phyloP scores from a whole-genome alignment of 768 basidiomycete genomes.

The Russula sp. region DNA sequence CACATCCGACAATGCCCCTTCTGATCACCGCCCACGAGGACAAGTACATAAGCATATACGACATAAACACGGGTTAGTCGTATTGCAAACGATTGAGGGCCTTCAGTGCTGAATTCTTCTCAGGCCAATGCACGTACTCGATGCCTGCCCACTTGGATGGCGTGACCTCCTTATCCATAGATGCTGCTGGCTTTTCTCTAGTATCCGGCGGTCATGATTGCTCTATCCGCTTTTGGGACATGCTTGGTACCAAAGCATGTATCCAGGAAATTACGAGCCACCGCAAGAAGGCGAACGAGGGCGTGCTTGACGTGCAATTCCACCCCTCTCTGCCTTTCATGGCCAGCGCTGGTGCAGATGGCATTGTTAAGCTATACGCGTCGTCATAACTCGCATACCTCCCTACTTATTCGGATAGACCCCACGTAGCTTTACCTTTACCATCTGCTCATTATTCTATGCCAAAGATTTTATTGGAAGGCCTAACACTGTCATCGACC shows the following conservation, averaged over 20 bases:
- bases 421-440: constrained; percentile 4
- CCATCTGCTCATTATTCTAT: constrained; percentile 16
- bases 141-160: constrained; percentile 89
- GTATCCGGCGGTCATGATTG: constrained; percentile 92
- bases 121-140: constrained; percentile 82
- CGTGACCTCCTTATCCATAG: constrained; percentile 85
- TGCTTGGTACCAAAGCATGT: constrained; percentile 71
- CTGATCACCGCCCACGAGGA: constrained; percentile 92
- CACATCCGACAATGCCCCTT: constrained; percentile 85
- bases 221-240: constrained; percentile 91
- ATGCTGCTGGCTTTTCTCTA: constrained; percentile 78
- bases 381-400: constrained; percentile 49
- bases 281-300: constrained; percentile 84
- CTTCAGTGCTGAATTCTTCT: constrained; percentile 1
- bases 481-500: not conserved
- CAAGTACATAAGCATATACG: constrained; percentile 86
- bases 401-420: constrained; percentile 5
- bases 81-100: not conserved
- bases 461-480: not conserved
- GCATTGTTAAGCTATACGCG: constrained; percentile 85
- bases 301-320: constrained; percentile 82
- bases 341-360: constrained; percentile 94
- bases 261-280: constrained; percentile 87
- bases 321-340: constrained; percentile 78
- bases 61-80: constrained; percentile 66